A percentile compares a stretch with the other conserved stretches of the same genome.
Evolutionary conservation across 805 yeast genomes (phyloP).

Genomic region (Yarrowia bubula): DNA sequence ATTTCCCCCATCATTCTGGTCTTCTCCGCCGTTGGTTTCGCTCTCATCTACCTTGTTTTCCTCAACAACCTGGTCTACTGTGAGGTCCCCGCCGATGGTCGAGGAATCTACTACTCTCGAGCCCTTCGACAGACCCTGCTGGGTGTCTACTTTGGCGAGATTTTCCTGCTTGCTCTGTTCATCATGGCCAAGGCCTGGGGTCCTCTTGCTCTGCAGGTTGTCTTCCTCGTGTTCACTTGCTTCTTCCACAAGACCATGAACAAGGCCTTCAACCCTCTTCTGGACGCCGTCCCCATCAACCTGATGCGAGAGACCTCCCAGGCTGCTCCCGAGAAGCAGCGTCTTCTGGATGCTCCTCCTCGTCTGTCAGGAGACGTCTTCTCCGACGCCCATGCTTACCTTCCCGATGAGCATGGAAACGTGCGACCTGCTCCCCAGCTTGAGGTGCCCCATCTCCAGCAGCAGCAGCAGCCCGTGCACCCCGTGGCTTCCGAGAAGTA

Average conservation of each 20-base stretch:
- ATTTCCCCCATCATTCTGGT: slow-evolving; percentile 82
- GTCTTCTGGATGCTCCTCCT: slow-evolving; percentile 20
- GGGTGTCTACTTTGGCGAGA: slow-evolving; percentile 84
- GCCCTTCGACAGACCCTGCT: slow-evolving; percentile 85
- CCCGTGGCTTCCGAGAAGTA: not conserved
- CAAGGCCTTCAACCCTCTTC: slow-evolving; percentile 62
- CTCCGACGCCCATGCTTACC: slow-evolving; percentile 22
- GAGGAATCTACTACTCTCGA: slow-evolving; percentile 83
- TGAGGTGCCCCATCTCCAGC: not conserved
- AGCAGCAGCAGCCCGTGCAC: not conserved
- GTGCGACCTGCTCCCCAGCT: not conserved
- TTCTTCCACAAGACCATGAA: slow-evolving; percentile 66
- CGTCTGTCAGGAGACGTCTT: slow-evolving; percentile 21
- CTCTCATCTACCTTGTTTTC: slow-evolving; percentile 71
- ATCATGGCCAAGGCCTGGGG: slow-evolving; percentile 96
- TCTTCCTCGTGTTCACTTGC: slow-evolving; percentile 62
- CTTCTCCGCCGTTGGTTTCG: slow-evolving; percentile 70
- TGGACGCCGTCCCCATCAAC: slow-evolving; percentile 43
- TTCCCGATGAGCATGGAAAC: not conserved
- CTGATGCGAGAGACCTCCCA: slow-evolving; percentile 31
- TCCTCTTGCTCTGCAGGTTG: slow-evolving; percentile 72
- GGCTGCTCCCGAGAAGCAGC: not conserved
- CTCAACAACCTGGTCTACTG: slow-evolving; percentile 75
- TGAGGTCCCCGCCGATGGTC: slow-evolving; percentile 62
- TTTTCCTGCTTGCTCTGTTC: slow-evolving; percentile 81